A percentile compares a stretch with the other conserved stretches of the same genome.
Conservation (phyloP, 1,284 basidiomycete genomes). For the Cryptococcus hybrid region DNA sequence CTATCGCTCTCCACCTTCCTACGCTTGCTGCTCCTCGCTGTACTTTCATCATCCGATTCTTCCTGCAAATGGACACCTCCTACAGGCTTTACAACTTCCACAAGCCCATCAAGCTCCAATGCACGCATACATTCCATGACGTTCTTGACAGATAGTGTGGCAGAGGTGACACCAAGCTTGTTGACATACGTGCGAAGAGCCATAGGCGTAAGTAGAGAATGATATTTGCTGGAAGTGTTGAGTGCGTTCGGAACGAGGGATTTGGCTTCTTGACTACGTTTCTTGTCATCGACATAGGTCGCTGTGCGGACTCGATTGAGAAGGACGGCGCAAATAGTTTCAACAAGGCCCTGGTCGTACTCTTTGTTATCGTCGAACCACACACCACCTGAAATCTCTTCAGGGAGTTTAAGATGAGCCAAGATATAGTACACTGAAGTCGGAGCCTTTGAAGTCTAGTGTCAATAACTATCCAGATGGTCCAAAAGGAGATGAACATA, state of each 20-base stretch:
- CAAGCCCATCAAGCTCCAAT: constrained; percentile 44
- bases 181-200: constrained; percentile 34
- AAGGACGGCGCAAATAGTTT: constrained; percentile 34
- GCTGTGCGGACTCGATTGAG: constrained; percentile 21
- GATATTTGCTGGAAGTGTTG: constrained; percentile 32
- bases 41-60: constrained; percentile 17
- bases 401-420: constrained; percentile 38
- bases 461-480: not conserved
- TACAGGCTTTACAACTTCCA: constrained; percentile 47
- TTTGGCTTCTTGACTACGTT: constrained; percentile 16
- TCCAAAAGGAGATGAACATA: constrained; percentile 14
- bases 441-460: constrained; percentile 25
- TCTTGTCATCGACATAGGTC: constrained; percentile 16
- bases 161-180: constrained; percentile 26
- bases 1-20: constrained; percentile 17
- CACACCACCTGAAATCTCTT: constrained; percentile 47
- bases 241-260: constrained; percentile 28
- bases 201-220: constrained; percentile 30
- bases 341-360: constrained; percentile 44
- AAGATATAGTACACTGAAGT: constrained; percentile 43
- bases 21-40: constrained; percentile 11
- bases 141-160: constrained; percentile 40
- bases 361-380: constrained; percentile 48
- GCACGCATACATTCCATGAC: constrained; percentile 50
- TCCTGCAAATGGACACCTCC: constrained; percentile 27